Evolutionary conservation across 352 stramenopile genomes (phyloP), one percentile per base, ranked within the genome.

Genomic region (Phytophthora constricta): DNA sequence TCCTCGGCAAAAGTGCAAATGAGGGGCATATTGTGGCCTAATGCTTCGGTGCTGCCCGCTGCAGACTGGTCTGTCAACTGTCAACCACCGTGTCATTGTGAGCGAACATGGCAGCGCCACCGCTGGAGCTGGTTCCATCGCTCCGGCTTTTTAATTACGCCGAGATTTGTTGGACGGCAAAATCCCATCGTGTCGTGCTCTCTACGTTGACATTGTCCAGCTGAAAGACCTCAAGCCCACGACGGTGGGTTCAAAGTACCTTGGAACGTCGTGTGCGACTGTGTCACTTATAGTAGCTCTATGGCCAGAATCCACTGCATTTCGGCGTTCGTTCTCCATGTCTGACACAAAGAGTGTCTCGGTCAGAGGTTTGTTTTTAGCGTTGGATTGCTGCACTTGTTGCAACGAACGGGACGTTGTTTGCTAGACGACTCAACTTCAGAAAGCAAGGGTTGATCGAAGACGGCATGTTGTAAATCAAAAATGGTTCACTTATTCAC

Each of bases 1-100:
- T 67, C 23, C 56, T 57, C 20, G 67, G 56, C 67, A 72, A 75
- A 75, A 75, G 62, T 16, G 62, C 50, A 68, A 75, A 65, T 75
- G 67, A 54, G 33, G 43, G 47, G 62, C 5, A 39, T 9, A 60
- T 49, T 41, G 42, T 43, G 60, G 54, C 55, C n/a, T n/a, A n/a
- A n/a, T n/a, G 53, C 31, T 37, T 37, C 23, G 42, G 43, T 31
- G 26, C 28, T 41, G 31, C 42, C 22, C 17, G 25, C 54, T 20
- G 20, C 27, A 31, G n/a, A 17, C 41, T 47, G 41, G 41, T 47
- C 41, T 20, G n/a, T n/a, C n/a, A n/a, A n/a, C n/a, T n/a, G n/a
- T 37, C 31, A 17, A 47, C 41, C 17, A 47, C 17, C 41, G 41
- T 47, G 41, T 47, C 45, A 41, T 37, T 34, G 26, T 49, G 26